Evolutionary conservation across 768 basidiomycete species (phyloP).

Genomic region (Boletus sp.): DNA sequence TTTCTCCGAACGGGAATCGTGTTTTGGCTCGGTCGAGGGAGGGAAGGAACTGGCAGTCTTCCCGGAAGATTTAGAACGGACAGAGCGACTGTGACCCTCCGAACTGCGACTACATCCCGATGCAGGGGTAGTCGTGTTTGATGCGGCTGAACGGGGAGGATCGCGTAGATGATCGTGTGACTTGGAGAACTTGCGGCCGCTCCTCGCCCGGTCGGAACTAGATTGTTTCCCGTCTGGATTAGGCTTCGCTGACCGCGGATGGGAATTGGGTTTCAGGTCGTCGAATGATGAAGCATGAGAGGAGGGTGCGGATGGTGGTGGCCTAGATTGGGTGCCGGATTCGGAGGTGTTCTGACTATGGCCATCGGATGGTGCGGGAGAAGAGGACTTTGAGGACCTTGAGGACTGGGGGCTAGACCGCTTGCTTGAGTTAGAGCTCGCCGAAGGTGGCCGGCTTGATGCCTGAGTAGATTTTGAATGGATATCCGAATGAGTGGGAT

Average conservation of each 20-base stretch:
- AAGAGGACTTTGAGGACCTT: conserved; percentile 1
- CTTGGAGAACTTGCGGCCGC: conserved; percentile 15
- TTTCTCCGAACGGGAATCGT: conserved; percentile 10
- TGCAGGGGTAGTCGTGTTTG: conserved; percentile 3
- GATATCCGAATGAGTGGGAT: conserved; percentile 21
- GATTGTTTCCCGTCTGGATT: conserved; percentile 10
- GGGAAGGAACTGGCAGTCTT: conserved; percentile 7
- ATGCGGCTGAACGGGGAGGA: conserved; percentile 12
- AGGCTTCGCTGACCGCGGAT: conserved; percentile 14
- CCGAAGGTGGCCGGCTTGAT: conserved; percentile 32
- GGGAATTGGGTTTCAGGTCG: conserved; percentile 12
- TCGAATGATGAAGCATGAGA: conserved; percentile 13
- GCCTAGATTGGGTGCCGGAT: conserved; percentile 6
- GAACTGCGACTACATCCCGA: conserved; percentile 15
- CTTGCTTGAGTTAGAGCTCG: conserved; percentile 28
- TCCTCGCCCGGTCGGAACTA: conserved; percentile 20
- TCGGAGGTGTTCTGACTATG: conserved; percentile 9
- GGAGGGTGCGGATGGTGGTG: conserved; percentile 12
- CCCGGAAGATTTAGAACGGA: conserved; percentile 13
- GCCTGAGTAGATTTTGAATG: conserved; percentile 22
- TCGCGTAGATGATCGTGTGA: conserved; percentile 23
- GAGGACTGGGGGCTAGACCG: conserved; percentile 13
- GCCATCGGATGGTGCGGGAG: conserved; percentile 15
- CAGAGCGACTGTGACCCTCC: conserved; percentile 5
- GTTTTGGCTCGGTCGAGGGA: conserved; percentile 1